Base-by-base conservation (phyloP, 306 rosid species). In the Prunus davidiana region DNA sequence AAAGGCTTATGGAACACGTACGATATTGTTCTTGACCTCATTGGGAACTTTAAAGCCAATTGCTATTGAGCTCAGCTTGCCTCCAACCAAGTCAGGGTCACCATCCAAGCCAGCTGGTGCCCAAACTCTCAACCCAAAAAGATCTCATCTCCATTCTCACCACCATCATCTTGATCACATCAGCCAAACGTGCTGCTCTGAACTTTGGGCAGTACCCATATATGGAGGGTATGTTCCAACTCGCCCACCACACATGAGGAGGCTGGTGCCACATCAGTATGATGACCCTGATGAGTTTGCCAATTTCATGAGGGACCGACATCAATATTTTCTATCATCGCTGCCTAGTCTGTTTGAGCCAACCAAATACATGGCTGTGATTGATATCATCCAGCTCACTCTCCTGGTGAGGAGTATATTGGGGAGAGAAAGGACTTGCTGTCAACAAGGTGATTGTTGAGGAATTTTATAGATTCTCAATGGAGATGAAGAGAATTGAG, bases 21-120 rank as follows among this genome's bases (percentile, higher is more conserved):
- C 97, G 46, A 51, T 94, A 3, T 87, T 80, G 20, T 91, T 82
- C 85, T 72, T 89, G 78, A 86, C 96, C 27, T 74, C 91, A 11
- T 73, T 73, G 16, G 91, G 89, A 11, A 87, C 98, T 24, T 89
- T 94, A 32, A 94, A 87, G 79, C 96, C 97, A 8, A 74, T 94
- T 62, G 97, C 96, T 16, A 94, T 94, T 25, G 98, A 91, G 84
- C 98, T 93, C 54, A 90, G 97, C 82, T 84, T 88, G 20, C 96
- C 97, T 10, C 78, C 79, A 13, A 78, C 86, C 0, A 84, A 88
- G 46, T 95, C 93, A 25, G 82, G 79, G 64, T 80, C 84, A 0
- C 79, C 87, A 25, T 27, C 41, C 60, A 94, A 3, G 91, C 82
- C 24, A 75, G 78, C 46, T 94, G 96, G 97, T 94, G 98, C 96